phyloP scores from a whole-genome alignment of 257 asterid genomes.

The Parsonsia alboflavescens region DNA sequence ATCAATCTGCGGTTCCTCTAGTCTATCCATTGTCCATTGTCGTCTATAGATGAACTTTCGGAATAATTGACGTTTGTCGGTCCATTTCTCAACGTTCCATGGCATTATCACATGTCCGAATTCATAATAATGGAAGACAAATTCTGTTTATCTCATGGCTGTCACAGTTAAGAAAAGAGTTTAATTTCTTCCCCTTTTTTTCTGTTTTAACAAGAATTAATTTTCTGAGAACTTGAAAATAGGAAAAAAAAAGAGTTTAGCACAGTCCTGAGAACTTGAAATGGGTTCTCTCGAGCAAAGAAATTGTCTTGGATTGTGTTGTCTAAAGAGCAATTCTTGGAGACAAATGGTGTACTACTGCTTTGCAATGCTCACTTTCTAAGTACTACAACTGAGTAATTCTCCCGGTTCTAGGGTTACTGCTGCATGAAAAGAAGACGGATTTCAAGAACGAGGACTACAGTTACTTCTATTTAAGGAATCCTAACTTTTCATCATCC shows the following conservation, averaged over 20 bases:
- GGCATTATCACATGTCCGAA: not conserved
- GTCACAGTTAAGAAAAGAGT: no score
- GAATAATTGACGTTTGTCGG: not conserved
- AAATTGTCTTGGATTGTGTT: not conserved
- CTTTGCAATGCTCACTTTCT: not conserved
- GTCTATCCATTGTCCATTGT: not conserved
- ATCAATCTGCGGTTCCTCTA: not conserved
- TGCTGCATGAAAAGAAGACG: no score
- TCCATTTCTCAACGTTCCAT: not conserved
- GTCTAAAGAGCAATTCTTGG: no score
- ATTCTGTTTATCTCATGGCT: not conserved
- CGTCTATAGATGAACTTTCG: not conserved
- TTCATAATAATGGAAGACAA: not conserved
- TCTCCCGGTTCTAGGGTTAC: not conserved
- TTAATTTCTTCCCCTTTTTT: no score
- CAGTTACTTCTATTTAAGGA: not conserved
- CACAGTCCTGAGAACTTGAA: slow-evolving; percentile 9
- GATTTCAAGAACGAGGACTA: slow-evolving; percentile 5
- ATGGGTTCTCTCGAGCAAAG: slow-evolving; percentile 14
- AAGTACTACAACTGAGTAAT: not conserved
- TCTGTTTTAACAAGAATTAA: no score
- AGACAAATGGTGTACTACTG: not conserved
- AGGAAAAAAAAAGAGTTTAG: not conserved
- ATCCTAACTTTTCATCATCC: not conserved
- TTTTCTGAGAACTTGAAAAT: not conserved